Evolutionary conservation across 192 early-diverging fungal species (phyloP).

Genomic region (Coemansia sp.): DNA sequence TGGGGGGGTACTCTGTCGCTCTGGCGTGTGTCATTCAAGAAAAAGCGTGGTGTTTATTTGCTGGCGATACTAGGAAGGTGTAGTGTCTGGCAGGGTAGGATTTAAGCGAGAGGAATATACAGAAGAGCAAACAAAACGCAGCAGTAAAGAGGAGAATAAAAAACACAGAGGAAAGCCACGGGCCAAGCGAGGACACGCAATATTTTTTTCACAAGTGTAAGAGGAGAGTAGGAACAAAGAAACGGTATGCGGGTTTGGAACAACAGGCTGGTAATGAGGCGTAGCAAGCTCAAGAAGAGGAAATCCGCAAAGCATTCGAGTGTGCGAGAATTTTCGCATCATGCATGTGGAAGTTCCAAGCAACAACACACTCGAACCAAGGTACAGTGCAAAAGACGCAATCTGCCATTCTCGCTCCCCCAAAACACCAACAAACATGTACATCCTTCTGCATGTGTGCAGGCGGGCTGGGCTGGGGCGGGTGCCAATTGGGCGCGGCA

Average conservation of each 20-base stretch:
- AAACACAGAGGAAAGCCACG: background rate
- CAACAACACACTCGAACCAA: background rate
- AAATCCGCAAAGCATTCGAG: background rate
- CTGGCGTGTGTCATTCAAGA: background rate
- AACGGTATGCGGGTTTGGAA: conserved; percentile 4
- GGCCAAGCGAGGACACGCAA: background rate
- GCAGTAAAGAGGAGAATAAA: conserved; percentile 3
- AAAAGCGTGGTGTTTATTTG: background rate
- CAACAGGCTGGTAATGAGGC: conserved; percentile 22
- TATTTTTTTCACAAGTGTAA: background rate
- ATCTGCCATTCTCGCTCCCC: background rate
- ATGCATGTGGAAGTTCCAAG: background rate
- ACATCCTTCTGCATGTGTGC: background rate
- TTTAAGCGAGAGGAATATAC: background rate
- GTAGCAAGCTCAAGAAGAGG: background rate
- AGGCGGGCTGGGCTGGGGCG: background rate
- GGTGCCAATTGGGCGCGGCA: background rate
- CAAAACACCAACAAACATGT: background rate
- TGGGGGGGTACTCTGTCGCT: background rate
- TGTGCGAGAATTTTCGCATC: background rate
- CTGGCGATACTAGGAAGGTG: background rate
- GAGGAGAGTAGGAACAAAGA: background rate
- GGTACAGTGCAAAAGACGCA: background rate
- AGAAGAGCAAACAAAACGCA: conserved; percentile 1
- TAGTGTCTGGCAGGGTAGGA: background rate